Evolutionary conservation across 345 rosid genomes (phyloP).

Genomic region (Camelina sativa): DNA sequence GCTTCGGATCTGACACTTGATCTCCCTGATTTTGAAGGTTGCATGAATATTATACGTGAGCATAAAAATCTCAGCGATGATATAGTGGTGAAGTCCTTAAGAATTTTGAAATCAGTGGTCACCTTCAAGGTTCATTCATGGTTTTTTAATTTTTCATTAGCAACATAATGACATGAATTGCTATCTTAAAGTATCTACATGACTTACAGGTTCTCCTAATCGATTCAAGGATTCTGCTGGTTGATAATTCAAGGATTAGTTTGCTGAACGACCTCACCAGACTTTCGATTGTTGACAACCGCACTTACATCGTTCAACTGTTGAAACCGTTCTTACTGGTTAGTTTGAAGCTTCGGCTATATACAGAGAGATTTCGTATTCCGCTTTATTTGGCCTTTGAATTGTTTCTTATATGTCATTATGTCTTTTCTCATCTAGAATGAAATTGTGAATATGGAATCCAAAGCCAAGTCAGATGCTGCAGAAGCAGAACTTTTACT

Average conservation of each 20-base stretch:
- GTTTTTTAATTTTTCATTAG: background rate
- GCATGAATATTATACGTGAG: slow-evolving; percentile 25
- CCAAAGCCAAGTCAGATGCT: slow-evolving; percentile 26
- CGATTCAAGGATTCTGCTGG: slow-evolving; percentile 32
- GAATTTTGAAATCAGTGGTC: background rate
- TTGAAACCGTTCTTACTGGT: slow-evolving; percentile 41
- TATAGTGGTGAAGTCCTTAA: slow-evolving; percentile 1
- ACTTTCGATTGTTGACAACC: slow-evolving; percentile 37
- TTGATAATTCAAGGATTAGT: slow-evolving; percentile 35
- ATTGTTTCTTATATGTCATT: background rate
- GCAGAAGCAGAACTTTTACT: slow-evolving; percentile 12
- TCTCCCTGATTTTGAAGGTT: background rate
- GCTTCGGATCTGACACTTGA: slow-evolving; percentile 11
- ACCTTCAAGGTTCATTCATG: slow-evolving; percentile 14
- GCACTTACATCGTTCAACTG: slow-evolving; percentile 26
- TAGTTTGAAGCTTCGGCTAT: slow-evolving; percentile 3
- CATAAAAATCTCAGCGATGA: slow-evolving; percentile 26
- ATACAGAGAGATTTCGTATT: background rate
- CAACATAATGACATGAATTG: background rate
- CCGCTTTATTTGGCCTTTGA: background rate
- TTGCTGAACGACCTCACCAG: slow-evolving; percentile 22
- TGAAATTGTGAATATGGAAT: slow-evolving; percentile 5
- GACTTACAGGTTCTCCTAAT: slow-evolving; percentile 28
- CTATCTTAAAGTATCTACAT: slow-evolving; percentile 16
- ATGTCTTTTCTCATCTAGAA: slow-evolving; percentile 16